Conservation (phyloP, 805 yeast species). For the Saccharomycopsis selenospora region DNA sequence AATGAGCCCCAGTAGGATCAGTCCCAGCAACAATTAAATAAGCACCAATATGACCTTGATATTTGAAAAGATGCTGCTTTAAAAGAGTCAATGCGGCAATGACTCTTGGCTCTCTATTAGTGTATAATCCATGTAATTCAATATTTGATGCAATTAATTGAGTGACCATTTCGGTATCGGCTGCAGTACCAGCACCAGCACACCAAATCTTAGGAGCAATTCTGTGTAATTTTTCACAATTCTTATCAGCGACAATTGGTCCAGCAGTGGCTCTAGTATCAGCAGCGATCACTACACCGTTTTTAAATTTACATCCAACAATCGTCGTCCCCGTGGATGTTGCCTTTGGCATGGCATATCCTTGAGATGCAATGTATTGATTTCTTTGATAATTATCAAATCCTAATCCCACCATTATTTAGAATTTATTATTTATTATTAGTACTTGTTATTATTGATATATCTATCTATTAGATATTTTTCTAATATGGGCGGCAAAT, state of each 20-base stretch:
- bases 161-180: conserved; percentile 97
- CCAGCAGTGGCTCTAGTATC: conserved; percentile 99
- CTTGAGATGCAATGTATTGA: conserved; percentile 59
- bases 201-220: conserved; percentile 93
- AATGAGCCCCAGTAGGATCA: conserved; percentile 93
- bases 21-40: conserved; percentile 96
- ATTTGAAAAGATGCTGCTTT: conserved; percentile 92
- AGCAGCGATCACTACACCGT: conserved; percentile 97
- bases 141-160: conserved; percentile 85
- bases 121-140: conserved; percentile 80
- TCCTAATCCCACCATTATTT: conserved; percentile 77
- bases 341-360: conserved; percentile 74
- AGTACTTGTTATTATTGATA: too few relatives aligned
- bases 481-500: too few relatives aligned
- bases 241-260: conserved; percentile 93
- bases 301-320: conserved; percentile 88
- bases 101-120: conserved; percentile 85
- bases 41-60: conserved; percentile 97
- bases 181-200: conserved; percentile 99
- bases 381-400: conserved; percentile 94
- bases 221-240: conserved; percentile 91
- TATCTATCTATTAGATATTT: too few relatives aligned
- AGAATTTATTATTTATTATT: too few relatives aligned
- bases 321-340: conserved; percentile 99
- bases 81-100: conserved; percentile 87